Base-by-base conservation (phyloP, 345 rosid genomes). In the Gossypium mustelinum region DNA sequence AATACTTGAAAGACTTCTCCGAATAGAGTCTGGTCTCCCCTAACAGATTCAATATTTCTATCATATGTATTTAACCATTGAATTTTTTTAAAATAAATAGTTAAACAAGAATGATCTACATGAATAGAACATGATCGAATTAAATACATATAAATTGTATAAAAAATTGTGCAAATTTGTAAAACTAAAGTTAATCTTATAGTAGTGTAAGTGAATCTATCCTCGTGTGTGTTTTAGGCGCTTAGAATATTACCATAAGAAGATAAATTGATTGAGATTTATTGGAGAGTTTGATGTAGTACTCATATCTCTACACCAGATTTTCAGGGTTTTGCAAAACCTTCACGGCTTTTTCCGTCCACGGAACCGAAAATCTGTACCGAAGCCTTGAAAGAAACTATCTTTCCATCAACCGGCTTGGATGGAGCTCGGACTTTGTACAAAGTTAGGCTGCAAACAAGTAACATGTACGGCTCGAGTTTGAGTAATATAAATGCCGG, bases 261-360 rank as follows among this genome's bases (percentile, higher is more conserved):
- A 16, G 43, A 17, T 45, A n/a, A 17, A 8, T 13, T 17, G 29
- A 0, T 8, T 43, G 27, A 73, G 16, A 11, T 20, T 22, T 58
- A 34, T 68, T 24, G 10, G 18, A 52, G 39, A 45, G 47, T 72
- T 72, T 45, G 34, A 29, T 44, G 18, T 65, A 27, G 45, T 17
- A 59, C 70, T 76, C 43, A 44, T 51, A 57, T 11, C n/a, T 75
- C 63, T 68, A 27, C 47, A 80, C 78, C 82, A 92, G 97, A 92
- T 83, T 94, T 87, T 76, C 90, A 87, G 87, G 89, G 79, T n/a
- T 90, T 83, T 80, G 92, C 89, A 65, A 87, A 79, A 81, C 97
- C 97, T 64, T 81, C 78, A 12, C 89, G 89, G 39, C 90, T 94
- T 55, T 52, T 89, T 66, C 84, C 81, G 25, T 84, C 90, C 43